These are phyloP conservation scores for Pulicaria dysenterica DNA, from an alignment of 129 eudicot genomes.

Conservation along the genomic window DNA sequence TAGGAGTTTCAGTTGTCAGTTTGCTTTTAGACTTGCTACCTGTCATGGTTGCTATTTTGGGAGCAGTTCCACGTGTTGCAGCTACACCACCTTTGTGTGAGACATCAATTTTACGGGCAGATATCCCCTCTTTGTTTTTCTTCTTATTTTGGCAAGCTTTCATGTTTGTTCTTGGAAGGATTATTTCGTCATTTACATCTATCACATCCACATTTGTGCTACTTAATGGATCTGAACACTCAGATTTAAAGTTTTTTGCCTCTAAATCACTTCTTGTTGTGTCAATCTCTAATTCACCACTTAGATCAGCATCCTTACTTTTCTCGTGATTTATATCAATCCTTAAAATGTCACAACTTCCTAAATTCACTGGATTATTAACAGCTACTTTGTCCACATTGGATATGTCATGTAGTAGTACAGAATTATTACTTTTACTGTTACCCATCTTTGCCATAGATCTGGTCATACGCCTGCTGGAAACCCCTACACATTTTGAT, in stretches of 20 bases:
- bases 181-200: conserved; percentile 12
- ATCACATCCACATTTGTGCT: background rate
- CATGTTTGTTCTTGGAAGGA: background rate
- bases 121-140: conserved; percentile 2
- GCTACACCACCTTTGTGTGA: conserved; percentile 11
- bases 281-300: conserved; percentile 24
- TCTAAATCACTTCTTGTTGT: background rate
- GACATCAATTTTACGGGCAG: background rate
- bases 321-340: conserved; percentile 7
- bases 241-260: background rate
- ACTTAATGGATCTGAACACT: conserved; percentile 6
- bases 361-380: conserved; percentile 1
- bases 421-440: conserved; percentile 9
- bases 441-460: conserved; percentile 23
- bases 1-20: conserved; percentile 18
- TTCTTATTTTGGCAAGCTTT: conserved; percentile 22
- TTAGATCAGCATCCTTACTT: conserved; percentile 9
- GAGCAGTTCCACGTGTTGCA: conserved; percentile 3
- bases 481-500: conserved; percentile 8
- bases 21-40: conserved; percentile 39
- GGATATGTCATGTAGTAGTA: background rate
- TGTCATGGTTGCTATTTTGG: conserved; percentile 27
- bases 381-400: conserved; percentile 14
- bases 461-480: conserved; percentile 36
- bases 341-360: conserved; percentile 15